Evolutionary conservation across 2,329 filamentous ascomycete species (phyloP).

Genomic region (Colletotrichum sp.): DNA sequence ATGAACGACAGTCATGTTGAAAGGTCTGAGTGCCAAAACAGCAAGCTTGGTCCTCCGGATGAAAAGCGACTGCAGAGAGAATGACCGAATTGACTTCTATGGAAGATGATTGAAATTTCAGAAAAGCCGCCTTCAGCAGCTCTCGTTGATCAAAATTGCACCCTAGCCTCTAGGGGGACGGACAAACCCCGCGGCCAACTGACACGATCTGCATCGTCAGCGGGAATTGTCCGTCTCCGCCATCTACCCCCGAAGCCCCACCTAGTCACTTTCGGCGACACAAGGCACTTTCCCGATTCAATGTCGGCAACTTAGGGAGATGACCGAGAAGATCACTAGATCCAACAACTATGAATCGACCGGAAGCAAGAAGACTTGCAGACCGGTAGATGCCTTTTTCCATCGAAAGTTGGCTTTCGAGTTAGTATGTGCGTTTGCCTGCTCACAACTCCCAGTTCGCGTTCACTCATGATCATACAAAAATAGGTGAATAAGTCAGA

Average conservation of each 20-base stretch:
- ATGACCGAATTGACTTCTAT: fast-evolving
- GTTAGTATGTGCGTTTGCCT: fast-evolving
- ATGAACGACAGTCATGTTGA: constrained; percentile 38
- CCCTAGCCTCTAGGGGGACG: fast-evolving
- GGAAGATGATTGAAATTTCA: background rate
- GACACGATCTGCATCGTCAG: fast-evolving
- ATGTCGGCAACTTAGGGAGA: background rate
- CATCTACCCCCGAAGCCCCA: background rate
- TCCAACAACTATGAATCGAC: fast-evolving
- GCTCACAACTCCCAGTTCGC: fast-evolving
- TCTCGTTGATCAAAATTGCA: fast-evolving
- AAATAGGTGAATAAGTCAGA: background rate
- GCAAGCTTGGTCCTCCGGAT: fast-evolving
- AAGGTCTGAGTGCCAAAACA: fast-evolving
- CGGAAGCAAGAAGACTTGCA: background rate
- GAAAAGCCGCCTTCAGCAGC: fast-evolving
- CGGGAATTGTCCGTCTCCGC: background rate
- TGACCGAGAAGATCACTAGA: background rate
- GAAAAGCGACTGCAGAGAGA: background rate
- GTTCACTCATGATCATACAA: fast-evolving
- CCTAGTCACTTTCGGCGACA: background rate
- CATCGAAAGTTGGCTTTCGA: fast-evolving
- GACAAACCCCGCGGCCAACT: background rate
- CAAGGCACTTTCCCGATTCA: background rate
- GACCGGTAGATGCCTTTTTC: fast-evolving